Base-by-base conservation (phyloP, 192 early-diverging fungal species). In the Gaertneriomyces semiglobifer region DNA sequence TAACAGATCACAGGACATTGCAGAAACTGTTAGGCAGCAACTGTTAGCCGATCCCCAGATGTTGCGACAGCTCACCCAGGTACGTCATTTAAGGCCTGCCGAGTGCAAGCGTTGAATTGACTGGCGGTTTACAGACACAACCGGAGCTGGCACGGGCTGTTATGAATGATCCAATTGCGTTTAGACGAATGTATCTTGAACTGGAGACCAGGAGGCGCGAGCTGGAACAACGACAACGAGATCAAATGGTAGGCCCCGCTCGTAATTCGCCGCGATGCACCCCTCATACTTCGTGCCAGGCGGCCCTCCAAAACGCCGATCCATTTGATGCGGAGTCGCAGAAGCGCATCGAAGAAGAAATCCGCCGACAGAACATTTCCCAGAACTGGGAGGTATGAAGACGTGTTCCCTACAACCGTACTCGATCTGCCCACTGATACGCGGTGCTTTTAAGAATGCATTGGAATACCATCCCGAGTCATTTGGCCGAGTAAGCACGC, bases 391-490 rank as follows among this genome's bases (percentile, higher is more conserved):
- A 90, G 63, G 85, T 79, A 19, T 14, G 48, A 7, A 18, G 12
- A 2, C 0, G 44, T 58, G 12, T 72, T 66, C 45, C 16, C 9
- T 16, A 38, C 43, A 48, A 12, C 19, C 48, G 48, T 50, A 18
- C 48, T 33, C 25, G 25, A 33, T 33, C 25, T 33, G 25, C 25
- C 25, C 0, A 33, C 25, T 33, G 25, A 33, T 33, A 33, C 25
- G 25, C 25, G 25, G 0, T 33, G 25, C 2, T 33, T 33, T 3
- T 20, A n/a, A 79, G 73, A 70, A 81, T 7, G 94, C 96, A 7
- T 86, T 99, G 79, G 96, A 99, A 70, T 82, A 89, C 70, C 90
- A 94, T 65, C 96, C 96, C 6, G 95, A 99, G 74, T 86, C 90
- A 5, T 99, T 99, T 82, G 93, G 89, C 14, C 75, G 86, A 16